phyloP scores from a whole-genome alignment of 345 rosid species.

The Combretum micranthum region DNA sequence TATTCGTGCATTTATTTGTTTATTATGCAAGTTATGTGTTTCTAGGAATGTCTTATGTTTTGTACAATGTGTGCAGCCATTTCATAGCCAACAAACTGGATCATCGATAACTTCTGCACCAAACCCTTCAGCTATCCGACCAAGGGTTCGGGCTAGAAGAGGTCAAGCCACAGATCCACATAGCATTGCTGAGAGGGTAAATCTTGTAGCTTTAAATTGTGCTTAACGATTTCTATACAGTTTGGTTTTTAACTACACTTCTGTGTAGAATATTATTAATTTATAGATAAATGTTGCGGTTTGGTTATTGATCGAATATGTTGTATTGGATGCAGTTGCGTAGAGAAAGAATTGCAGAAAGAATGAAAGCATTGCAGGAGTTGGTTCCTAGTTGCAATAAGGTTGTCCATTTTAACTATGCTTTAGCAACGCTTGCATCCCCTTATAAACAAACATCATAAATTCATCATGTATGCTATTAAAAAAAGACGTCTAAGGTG shows the following conservation, averaged over 20 bases:
- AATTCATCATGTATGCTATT: no score
- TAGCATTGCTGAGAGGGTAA: conserved; percentile 68
- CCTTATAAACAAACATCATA: no score
- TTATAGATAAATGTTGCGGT: background rate
- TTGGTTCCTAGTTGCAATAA: conserved; percentile 71
- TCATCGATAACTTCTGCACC: conserved; percentile 26
- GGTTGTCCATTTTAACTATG: conserved; percentile 21
- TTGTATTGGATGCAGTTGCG: conserved; percentile 38
- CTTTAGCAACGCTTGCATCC: background rate
- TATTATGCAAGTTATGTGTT: no score
- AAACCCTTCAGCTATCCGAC: conserved; percentile 42
- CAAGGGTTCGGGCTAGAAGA: conserved; percentile 58
- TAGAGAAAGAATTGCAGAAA: conserved; percentile 67
- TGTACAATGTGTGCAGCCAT: conserved; percentile 22
- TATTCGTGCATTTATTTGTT: no score
- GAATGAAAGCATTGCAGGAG: conserved; percentile 73
- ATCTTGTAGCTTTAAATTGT: background rate
- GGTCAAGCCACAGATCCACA: conserved; percentile 69
- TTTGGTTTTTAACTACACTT: no score
- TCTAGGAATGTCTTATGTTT: background rate
- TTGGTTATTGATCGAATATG: background rate
- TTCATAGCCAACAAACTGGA: conserved; percentile 33
- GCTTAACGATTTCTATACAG: background rate
- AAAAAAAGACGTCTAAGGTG: no score
- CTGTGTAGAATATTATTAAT: no score